These are phyloP conservation scores for Apostasia ramifera DNA, from an alignment of 106 monocot species.

Conservation along the genomic window DNA sequence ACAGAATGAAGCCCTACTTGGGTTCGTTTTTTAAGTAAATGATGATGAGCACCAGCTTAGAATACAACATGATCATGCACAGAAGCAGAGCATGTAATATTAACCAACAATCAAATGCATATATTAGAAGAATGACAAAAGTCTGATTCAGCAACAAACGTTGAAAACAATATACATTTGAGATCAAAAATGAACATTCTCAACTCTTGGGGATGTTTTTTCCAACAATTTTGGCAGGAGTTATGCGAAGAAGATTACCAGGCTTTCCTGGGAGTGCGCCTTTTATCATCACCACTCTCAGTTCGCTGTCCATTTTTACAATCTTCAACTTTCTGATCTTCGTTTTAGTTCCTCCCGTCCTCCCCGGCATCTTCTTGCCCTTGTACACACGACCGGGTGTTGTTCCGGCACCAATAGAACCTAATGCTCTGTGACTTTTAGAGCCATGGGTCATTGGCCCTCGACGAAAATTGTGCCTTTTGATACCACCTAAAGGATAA, in stretches of 20 bases:
- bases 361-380: constrained; percentile 97
- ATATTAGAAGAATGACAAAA: too few relatives aligned
- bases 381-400: constrained; percentile 93
- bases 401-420: constrained; percentile 95
- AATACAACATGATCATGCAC: too few relatives aligned
- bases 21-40: too few relatives aligned
- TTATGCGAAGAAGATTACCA: constrained; percentile 85
- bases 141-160: not conserved
- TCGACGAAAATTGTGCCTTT: constrained; percentile 81
- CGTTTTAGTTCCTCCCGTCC: constrained; percentile 87
- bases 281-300: constrained; percentile 78
- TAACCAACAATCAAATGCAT: too few relatives aligned
- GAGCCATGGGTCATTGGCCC: constrained; percentile 94
- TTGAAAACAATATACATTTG: not conserved
- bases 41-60: too few relatives aligned
- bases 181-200: not conserved
- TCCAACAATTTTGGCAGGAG: constrained; percentile 90
- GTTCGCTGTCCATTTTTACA: constrained; percentile 82
- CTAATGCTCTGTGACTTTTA: constrained; percentile 62
- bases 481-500: constrained; percentile 66
- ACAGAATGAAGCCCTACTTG: too few relatives aligned
- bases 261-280: constrained; percentile 94
- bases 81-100: too few relatives aligned
- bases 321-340: constrained; percentile 86
- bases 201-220: constrained; percentile 96